Conservation (phyloP, 139 green algal species). For the Raphidocelis subcapitata region DNA sequence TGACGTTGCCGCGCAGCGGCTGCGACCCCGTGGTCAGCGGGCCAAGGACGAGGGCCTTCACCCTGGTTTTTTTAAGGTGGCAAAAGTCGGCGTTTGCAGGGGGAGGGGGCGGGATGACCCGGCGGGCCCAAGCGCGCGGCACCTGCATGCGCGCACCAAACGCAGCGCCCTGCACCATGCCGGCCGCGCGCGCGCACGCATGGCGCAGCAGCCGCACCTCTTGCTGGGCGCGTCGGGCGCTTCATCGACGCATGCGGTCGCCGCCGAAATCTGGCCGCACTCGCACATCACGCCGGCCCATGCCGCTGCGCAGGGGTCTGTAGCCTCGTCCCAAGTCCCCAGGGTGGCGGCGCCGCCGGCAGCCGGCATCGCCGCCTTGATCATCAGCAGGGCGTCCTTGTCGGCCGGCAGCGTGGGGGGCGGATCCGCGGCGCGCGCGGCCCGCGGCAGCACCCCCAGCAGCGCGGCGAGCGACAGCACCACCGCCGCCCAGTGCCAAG, state of each 20-base stretch:
- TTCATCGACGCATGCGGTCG: too few species aligned
- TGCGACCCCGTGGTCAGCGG: conserved; percentile 1
- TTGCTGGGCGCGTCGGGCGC: too few species aligned
- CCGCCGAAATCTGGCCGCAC: neutral
- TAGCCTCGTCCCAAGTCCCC: conserved; percentile 2
- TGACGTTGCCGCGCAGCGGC: conserved; percentile 9
- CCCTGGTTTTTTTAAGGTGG: neutral
- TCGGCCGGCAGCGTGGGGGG: neutral
- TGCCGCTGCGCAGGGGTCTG: conserved; percentile 15
- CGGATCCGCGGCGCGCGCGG: neutral
- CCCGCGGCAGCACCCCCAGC: too few species aligned
- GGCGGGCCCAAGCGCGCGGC: too few species aligned
- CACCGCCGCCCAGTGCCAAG: too few species aligned
- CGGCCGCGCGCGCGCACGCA: too few species aligned
- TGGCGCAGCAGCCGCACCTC: too few species aligned
- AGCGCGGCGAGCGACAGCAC: too few species aligned
- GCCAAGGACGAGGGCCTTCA: conserved; percentile 11
- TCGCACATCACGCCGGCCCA: conserved; percentile 26
- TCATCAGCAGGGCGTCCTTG: neutral
- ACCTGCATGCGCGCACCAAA: too few species aligned
- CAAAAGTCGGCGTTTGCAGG: too few species aligned
- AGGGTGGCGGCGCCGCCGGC: neutral
- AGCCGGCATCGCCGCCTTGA: neutral
- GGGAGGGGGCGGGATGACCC: too few species aligned
- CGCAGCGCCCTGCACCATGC: too few species aligned